phyloP scores from a whole-genome alignment of 345 rosid species.

The Aquilaria malaccensis region DNA sequence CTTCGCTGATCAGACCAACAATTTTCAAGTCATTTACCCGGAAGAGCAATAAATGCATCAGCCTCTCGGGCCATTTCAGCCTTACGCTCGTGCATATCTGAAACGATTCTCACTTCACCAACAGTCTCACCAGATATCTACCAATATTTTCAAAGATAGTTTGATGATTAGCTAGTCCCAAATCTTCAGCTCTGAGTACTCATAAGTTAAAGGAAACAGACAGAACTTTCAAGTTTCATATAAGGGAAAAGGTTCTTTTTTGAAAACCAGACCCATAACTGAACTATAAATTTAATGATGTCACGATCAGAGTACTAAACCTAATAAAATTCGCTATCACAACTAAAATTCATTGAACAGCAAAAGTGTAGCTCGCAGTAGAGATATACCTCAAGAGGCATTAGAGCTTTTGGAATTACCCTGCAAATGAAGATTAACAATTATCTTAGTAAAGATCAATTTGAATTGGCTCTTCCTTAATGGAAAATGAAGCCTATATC shows the following conservation, averaged over 20 bases:
- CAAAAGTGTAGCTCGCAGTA: conserved; percentile 6
- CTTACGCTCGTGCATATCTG: conserved; percentile 95
- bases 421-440: conserved; percentile 40
- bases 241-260: too few relatives aligned
- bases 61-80: conserved; percentile 98
- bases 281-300: not conserved
- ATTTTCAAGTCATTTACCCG: conserved; percentile 43
- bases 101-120: conserved; percentile 76
- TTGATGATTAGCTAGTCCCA: conserved; percentile 8
- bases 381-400: conserved; percentile 78
- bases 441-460: too few relatives aligned
- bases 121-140: conserved; percentile 90
- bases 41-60: conserved; percentile 93
- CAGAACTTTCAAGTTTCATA: not conserved
- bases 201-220: not conserved
- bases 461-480: too few relatives aligned
- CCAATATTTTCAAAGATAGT: conserved; percentile 2
- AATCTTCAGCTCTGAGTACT: not conserved
- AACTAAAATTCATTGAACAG: not conserved
- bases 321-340: too few relatives aligned
- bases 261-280: too few relatives aligned
- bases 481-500: too few relatives aligned
- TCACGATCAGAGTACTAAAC: conserved; percentile 1
- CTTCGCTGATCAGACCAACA: conserved; percentile 1
- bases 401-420: conserved; percentile 89